Evolutionary conservation across 208 protist species (phyloP).

Genomic region (Vickermania ingenoplastis): DNA sequence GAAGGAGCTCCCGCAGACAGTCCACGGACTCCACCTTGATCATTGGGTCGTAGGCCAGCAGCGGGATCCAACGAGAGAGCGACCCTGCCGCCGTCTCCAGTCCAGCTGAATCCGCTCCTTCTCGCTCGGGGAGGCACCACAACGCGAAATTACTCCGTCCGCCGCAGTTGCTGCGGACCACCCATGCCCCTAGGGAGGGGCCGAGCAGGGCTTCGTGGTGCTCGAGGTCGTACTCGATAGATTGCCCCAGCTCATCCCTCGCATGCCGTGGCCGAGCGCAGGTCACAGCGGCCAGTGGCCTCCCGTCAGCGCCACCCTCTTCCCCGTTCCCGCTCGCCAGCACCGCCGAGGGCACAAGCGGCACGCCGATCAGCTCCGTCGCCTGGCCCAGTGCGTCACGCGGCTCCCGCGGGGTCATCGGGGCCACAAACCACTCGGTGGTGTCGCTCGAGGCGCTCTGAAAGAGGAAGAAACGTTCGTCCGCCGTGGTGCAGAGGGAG

Average conservation of each 20-base stretch:
- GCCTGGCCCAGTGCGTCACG: background rate
- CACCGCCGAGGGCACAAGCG: background rate
- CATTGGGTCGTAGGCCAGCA: constrained; percentile 31
- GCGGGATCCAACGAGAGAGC: constrained; percentile 15
- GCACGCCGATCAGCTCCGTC: background rate
- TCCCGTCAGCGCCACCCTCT: background rate
- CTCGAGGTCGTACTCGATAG: constrained; percentile 49
- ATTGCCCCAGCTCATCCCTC: background rate
- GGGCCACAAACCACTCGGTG: constrained; percentile 37
- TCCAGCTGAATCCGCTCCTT: constrained; percentile 3
- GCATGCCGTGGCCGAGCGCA: background rate
- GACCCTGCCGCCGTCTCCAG: background rate
- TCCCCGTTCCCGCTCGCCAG: no score
- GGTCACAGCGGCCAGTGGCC: background rate
- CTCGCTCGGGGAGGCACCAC: constrained; percentile 39
- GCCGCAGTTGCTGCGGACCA: constrained; percentile 26
- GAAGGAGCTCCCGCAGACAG: constrained; percentile 21
- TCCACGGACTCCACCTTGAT: constrained; percentile 47
- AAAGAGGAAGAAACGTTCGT: constrained; percentile 42
- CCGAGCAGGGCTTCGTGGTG: constrained; percentile 44
- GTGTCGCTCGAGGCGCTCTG: constrained; percentile 28
- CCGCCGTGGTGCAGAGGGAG: constrained; percentile 29
- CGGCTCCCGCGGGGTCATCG: background rate
- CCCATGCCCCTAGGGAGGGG: constrained; percentile 25
- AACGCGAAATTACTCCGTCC: constrained; percentile 24